These are phyloP conservation scores for Kazachstania sp. DNA, from an alignment of 1,139 yeast genomes.

Conservation along the genomic window DNA sequence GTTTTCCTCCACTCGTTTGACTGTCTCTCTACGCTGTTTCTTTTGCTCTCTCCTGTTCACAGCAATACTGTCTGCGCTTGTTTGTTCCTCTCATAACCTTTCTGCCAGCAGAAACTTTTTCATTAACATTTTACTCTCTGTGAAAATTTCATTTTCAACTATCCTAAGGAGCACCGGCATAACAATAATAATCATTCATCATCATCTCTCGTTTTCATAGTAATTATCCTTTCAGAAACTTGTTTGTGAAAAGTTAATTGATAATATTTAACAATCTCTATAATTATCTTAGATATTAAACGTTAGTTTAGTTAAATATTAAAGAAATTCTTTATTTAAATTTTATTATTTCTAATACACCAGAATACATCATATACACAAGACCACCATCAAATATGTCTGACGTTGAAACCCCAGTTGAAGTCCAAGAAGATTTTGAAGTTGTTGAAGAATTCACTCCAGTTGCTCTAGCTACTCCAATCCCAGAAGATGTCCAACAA, in stretches of 20 bases:
- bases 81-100: too few relatives aligned
- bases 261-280: background rate
- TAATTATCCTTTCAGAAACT: background rate
- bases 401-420: conserved; percentile 42
- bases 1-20: too few relatives aligned
- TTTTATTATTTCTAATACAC: background rate
- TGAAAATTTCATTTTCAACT: too few relatives aligned
- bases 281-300: background rate
- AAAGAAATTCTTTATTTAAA: background rate
- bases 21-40: too few relatives aligned
- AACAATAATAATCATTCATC: too few relatives aligned
- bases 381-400: conserved; percentile 27
- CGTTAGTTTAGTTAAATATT: background rate
- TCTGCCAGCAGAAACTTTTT: too few relatives aligned
- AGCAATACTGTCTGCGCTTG: too few relatives aligned
- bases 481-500: conserved; percentile 94
- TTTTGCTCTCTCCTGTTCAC: too few relatives aligned
- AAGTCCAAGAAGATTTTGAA: conserved; percentile 58
- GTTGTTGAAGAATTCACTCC: conserved; percentile 61
- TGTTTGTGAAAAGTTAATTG: background rate
- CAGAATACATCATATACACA: conserved; percentile 7
- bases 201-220: background rate
- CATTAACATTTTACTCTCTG: too few relatives aligned
- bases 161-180: too few relatives aligned
- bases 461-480: conserved; percentile 84